Evolutionary conservation across 1,284 basidiomycete species (phyloP).

Genomic region (Agaricales sp.): DNA sequence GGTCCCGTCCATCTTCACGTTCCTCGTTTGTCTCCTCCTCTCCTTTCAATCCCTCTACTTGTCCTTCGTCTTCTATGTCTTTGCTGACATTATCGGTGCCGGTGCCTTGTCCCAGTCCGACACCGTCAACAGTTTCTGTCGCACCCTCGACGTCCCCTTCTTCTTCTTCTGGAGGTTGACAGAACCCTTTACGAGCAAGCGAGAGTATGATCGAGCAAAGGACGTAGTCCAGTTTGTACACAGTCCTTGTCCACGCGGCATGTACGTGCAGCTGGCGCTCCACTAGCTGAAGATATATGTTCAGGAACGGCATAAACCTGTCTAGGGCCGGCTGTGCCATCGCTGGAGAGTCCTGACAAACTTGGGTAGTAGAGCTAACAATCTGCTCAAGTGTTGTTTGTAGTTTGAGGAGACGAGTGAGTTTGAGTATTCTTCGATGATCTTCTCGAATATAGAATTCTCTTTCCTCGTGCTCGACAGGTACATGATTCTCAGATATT

Average conservation of each 20-base stretch:
- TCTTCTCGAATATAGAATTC: constrained; percentile 35
- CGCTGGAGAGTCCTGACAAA: constrained; percentile 18
- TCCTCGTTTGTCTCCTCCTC: constrained; percentile 50
- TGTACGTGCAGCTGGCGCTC: constrained; percentile 44
- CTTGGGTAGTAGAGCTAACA: constrained; percentile 18
- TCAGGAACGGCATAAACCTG: constrained; percentile 58
- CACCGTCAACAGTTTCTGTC: constrained; percentile 56
- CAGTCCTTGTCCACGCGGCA: constrained; percentile 60
- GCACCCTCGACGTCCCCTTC: constrained; percentile 38
- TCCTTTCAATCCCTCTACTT: constrained; percentile 87
- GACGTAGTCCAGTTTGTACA: constrained; percentile 82
- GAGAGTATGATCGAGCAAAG: constrained; percentile 67
- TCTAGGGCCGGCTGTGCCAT: constrained; percentile 17
- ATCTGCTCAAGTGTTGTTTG: constrained; percentile 27
- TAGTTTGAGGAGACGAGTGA: constrained; percentile 36
- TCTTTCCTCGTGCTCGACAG: constrained; percentile 15
- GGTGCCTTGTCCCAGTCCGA: constrained; percentile 79
- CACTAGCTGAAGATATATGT: constrained; percentile 42
- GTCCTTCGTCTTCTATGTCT: constrained; percentile 91
- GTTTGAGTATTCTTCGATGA: constrained; percentile 24
- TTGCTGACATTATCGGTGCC: constrained; percentile 85
- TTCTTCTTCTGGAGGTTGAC: constrained; percentile 68
- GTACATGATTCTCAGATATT: constrained; percentile 24
- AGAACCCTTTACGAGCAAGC: constrained; percentile 85
- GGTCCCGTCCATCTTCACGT: constrained; percentile 37